phyloP scores from a whole-genome alignment of 2,329 filamentous ascomycete genomes.

The Penicillium hordei region DNA sequence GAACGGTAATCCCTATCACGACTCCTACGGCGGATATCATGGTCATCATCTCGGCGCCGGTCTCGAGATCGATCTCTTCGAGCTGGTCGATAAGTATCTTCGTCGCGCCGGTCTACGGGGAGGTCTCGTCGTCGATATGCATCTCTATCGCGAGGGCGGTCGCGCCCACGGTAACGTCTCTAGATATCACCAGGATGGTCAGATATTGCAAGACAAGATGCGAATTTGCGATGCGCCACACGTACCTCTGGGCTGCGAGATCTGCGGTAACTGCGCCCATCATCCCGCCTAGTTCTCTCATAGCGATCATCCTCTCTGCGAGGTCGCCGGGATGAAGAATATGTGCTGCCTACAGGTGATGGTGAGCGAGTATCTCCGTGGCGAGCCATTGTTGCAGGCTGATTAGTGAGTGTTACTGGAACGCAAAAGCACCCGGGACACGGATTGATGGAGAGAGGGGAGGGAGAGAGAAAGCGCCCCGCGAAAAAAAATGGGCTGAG shows the following conservation, averaged over 20 bases:
- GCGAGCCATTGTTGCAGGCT: conserved; percentile 59
- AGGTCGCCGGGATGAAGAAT: conserved; percentile 66
- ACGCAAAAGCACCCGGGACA: conserved; percentile 33
- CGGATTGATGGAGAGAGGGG: conserved; percentile 12
- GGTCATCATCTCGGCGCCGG: conserved; percentile 60
- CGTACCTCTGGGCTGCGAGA: conserved; percentile 51
- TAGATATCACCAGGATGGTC: conserved; percentile 33
- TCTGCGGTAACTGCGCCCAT: conserved; percentile 48
- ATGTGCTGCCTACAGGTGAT: conserved; percentile 86
- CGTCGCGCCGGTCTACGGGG: conserved; percentile 58
- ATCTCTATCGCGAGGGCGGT: conserved; percentile 58
- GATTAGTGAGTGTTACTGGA: conserved; percentile 51
- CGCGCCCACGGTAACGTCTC: conserved; percentile 54
- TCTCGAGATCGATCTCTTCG: conserved; percentile 65
- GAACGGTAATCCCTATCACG: conserved; percentile 68
- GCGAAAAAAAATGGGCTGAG: neutral
- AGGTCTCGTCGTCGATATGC: conserved; percentile 67
- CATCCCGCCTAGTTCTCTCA: conserved; percentile 54
- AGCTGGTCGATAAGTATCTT: conserved; percentile 62
- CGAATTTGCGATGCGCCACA: conserved; percentile 17
- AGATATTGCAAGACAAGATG: conserved; percentile 1
- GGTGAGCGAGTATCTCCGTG: conserved; percentile 74
- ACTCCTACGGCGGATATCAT: conserved; percentile 61
- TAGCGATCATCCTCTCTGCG: conserved; percentile 55
- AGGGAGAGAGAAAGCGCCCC: neutral